Evolutionary conservation across 768 basidiomycete genomes (phyloP), one percentile per base, ranked within the genome.

Genomic region (Rhizopogon rudus): DNA sequence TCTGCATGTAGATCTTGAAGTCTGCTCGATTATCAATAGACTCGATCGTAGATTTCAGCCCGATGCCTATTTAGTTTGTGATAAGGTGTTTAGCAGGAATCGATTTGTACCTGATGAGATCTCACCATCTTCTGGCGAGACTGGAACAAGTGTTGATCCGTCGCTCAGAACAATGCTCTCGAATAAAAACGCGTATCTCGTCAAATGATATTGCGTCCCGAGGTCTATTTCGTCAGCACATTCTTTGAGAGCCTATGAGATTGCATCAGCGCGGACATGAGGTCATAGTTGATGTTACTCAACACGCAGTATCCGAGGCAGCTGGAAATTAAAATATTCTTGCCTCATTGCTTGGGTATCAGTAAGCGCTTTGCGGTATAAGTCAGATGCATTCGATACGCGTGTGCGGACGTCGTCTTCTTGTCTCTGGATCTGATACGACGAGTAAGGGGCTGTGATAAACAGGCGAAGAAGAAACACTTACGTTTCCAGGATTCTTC

Each of bases 1-100:
- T 93, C 67, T 97, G 93, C 95, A 99, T 98, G 67, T 88, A 99
- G 7, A 81, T 84, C 73, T 90, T 96, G 75, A 99, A 98, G 71
- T 99, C 97, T 37, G 86, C 79, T 40, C 94, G 84, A 63, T 94
- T 94, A 71, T 99, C 96, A 61, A 99, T 97, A 5, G 84, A 81
- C 68, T 98, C 95, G 55, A 89, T 87, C 22, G 91, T 83, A 2
- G 87, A 76, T 68, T 96, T 96, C 48, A 99, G 73, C 12, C 96
- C 94, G 6, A 82, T 75, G 3, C 77, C 82, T 82, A 65, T 57
- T 20, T 35, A 33, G 25, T 17, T 35, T 28, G 37, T 5, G n/a
- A 63, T 25, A 60, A 39, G 33, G 14, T 13, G 17, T 10, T 49
- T 22, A 37, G 14, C 17, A 13, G n/a, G 12, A 1, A 22, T 6